Evolutionary conservation across 2,329 filamentous ascomycete species (phyloP), one percentile per base, ranked within the genome.

Genomic region (Nemania sp.): DNA sequence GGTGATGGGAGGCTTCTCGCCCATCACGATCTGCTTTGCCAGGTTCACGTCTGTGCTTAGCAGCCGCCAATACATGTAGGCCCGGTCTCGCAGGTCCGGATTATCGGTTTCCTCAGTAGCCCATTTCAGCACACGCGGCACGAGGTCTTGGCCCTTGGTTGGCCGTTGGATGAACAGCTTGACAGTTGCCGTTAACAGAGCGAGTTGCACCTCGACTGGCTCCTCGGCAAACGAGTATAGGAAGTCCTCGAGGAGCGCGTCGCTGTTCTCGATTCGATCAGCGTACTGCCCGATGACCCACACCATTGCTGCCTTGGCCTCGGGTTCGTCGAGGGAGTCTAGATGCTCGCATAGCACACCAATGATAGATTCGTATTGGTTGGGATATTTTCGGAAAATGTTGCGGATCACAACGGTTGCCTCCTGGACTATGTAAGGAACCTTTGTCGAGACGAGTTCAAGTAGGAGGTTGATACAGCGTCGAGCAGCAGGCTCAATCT

Each of bases 221-320:
- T 99, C 95, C 69, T 99, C 95, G 29, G 90, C 85, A 78, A 98
- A 99, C 0, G 91, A 90, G 73, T 94, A 94, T 9, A 99, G 76
- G 74, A 98, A 99, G 75, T 99, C 95, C 69, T 99, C 94, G 9
- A 99, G 83, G 2, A 99, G 82, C 0, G 90, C 91, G 69, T 98
- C 95, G 15, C 91, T 95, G 75, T 99, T 98, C 74, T 99, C 95
- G 69, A 99, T 99, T 46, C 95, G 89, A 73, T 96, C 92, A 10
- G 95, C 95, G 71, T 99, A 99, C 75, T 99, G 92, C 2, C 95
- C 95, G 73, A 99, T 99, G 37, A 99, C 95, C 95, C 95, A 99
- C 46, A 99, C 95, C 87, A 99, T 97, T 60, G 95, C 95, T 1
- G 95, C 93, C 75, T 99, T 99, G 47, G 95, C 95, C 76, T 99